Percentiles rank a stretch among this genome's conserved stretches.
These are phyloP conservation scores for Veloboletus limbatus DNA, from an alignment of 1,284 basidiomycete genomes.

Conservation along the genomic window DNA sequence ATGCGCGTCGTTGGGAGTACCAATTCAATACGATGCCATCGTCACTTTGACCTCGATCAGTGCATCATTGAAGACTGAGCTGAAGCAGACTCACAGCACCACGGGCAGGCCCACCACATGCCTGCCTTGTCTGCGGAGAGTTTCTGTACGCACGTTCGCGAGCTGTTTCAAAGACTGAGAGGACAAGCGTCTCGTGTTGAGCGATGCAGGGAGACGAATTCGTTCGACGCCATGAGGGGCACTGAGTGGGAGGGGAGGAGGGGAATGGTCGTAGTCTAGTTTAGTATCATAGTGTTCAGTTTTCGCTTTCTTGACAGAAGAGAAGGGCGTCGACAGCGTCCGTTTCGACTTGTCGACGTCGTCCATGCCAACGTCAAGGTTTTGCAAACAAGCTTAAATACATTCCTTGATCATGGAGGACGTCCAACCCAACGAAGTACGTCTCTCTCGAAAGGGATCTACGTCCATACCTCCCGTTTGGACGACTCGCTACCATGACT, in stretches of 20 bases:
- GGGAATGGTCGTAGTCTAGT: conserved; percentile 1
- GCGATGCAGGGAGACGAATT: conserved; percentile 18
- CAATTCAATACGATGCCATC: conserved; percentile 34
- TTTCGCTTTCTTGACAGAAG: conserved; percentile 23
- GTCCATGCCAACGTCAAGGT: conserved; percentile 14
- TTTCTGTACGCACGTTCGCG: conserved; percentile 16
- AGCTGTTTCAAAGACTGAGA: conserved; percentile 17
- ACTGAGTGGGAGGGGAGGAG: conserved; percentile 21
- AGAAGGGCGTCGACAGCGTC: conserved; percentile 1
- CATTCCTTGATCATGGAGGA: conserved; percentile 34
- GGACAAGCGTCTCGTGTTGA: conserved; percentile 10
- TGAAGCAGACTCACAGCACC: conserved; percentile 23
- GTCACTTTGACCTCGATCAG: conserved; percentile 22
- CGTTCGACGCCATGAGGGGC: conserved; percentile 30
- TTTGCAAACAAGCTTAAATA: conserved; percentile 27
- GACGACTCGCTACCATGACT: neutral
- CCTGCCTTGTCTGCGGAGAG: conserved; percentile 24
- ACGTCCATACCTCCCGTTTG: conserved; percentile 34
- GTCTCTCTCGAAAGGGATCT: conserved; percentile 37
- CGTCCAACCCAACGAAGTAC: conserved; percentile 43
- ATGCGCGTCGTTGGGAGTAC: conserved; percentile 14
- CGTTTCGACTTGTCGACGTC: conserved; percentile 16
- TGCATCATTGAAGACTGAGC: neutral
- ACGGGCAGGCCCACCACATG: conserved; percentile 26
- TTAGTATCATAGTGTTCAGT: conserved; percentile 13